These are phyloP conservation scores for Trifolium dubium DNA, from an alignment of 306 rosid species.

Conservation along the genomic window DNA sequence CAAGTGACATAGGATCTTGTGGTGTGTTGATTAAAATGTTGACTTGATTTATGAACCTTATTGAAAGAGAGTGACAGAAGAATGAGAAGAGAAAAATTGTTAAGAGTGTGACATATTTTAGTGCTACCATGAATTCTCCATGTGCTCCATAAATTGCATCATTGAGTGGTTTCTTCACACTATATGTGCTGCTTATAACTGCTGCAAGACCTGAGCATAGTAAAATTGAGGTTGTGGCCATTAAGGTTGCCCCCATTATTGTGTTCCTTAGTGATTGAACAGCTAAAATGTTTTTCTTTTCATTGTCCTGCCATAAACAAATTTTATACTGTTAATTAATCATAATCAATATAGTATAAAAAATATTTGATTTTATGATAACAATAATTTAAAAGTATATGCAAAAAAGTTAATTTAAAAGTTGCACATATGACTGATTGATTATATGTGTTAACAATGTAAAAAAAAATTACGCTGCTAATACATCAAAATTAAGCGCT, in stretches of 20 bases:
- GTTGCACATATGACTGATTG: too few species aligned
- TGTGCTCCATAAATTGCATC: conserved; percentile 86
- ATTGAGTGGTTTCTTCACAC: conserved; percentile 78
- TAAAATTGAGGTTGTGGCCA: conserved; percentile 91
- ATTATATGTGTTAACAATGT: too few species aligned
- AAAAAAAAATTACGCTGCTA: too few species aligned
- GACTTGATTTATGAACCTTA: conserved; percentile 84
- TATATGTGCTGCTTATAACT: conserved; percentile 90
- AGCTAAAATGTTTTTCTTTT: conserved; percentile 87
- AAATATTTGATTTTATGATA: too few species aligned
- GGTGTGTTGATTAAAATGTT: conserved; percentile 86
- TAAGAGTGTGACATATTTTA: conserved; percentile 78
- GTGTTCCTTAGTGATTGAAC: conserved; percentile 86
- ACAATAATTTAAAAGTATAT: too few species aligned
- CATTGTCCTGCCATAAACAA: conserved; percentile 68
- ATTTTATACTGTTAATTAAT: not conserved
- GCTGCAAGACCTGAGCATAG: conserved; percentile 85
- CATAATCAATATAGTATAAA: too few species aligned
- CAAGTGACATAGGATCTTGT: conserved; percentile 52
- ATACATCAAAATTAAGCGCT: too few species aligned
- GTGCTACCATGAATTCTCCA: conserved; percentile 91
- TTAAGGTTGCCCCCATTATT: conserved; percentile 88
- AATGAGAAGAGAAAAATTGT: conserved; percentile 83
- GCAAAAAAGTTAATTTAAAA: too few species aligned
- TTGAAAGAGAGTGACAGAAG: conserved; percentile 82